Evolutionary conservation across 805 yeast genomes (phyloP), one percentile per base, ranked within the genome.

Genomic region (Metschnikowia cerradonensis): DNA sequence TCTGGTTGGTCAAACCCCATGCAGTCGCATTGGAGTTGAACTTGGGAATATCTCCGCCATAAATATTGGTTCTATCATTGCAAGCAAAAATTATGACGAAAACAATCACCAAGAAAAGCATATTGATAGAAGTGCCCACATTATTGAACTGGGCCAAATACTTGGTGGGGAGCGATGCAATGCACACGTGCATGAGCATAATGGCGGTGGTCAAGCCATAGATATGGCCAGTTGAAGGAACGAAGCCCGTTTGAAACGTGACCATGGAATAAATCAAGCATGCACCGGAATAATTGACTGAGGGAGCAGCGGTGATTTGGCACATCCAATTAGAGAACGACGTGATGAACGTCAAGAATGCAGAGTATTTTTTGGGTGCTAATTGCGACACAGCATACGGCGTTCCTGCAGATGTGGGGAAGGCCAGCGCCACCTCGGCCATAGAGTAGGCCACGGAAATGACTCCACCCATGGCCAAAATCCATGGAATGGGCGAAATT

Each of bases 341-440:
- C 7, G 82, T 80, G 45, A 77, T 60, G 86, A 86, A 83, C 5
- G 88, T 79, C 46, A 80, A 67, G 22, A 80, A 64, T 0, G 86
- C 79, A 15, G 77, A 77, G 64, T 60, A 68, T 56, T 70, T 71
- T 20, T 77, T 78, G 13, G 88, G 87, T 3, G 87, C 78, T 54
- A 83, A 67, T 58, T 81, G 81, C 2, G 81, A 75, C 1, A 83
- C 83, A 52, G 89, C 87, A 58, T 84, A 84, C 45, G 86, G 86
- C 7, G 86, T 75, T 42, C 89, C 89, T 26, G 86, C 80, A 10
- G 84, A 73, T 6, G 86, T 83, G 37, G 90, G 90, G 68, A 80
- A 80, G 5, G 86, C 82, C 23, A 81, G 74, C 11, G 86, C 78
- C 32, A 84, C 71, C 61, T 84, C 89, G 0, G 87, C 86, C 78